phyloP scores from a whole-genome alignment of 2,329 filamentous ascomycete genomes.

The Coniochaeta sp. region DNA sequence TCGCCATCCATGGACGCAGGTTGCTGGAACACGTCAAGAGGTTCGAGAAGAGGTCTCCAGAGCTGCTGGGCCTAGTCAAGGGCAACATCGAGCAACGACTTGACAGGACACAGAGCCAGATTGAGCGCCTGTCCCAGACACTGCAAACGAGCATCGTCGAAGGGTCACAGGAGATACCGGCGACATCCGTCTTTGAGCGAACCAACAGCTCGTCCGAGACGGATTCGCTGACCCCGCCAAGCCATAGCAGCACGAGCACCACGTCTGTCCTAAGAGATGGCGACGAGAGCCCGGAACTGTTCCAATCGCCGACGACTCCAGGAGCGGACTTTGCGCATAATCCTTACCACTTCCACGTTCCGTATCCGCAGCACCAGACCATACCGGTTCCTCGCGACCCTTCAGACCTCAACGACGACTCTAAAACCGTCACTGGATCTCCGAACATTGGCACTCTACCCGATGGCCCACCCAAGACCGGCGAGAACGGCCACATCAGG shows the following conservation, averaged over 20 bases:
- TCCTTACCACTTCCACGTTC: constrained; percentile 30
- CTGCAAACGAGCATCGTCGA: constrained; percentile 30
- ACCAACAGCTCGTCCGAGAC: constrained; percentile 40
- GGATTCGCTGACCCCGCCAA: constrained; percentile 33
- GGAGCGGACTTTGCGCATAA: constrained; percentile 19
- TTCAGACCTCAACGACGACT: constrained; percentile 17
- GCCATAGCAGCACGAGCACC: constrained; percentile 21
- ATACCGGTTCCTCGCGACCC: constrained; percentile 17
- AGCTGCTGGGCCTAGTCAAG: constrained; percentile 20
- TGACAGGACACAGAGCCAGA: constrained; percentile 29
- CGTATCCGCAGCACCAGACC: constrained; percentile 21
- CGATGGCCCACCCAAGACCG: constrained; percentile 8
- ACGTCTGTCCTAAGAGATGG: constrained; percentile 6
- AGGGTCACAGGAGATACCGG: constrained; percentile 22
- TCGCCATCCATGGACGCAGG: constrained; percentile 42
- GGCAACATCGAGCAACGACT: constrained; percentile 28
- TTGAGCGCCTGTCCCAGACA: constrained; percentile 34
- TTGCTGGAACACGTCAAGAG: constrained; percentile 35
- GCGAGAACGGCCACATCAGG: constrained; percentile 3
- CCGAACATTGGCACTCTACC: constrained; percentile 8
- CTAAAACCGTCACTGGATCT: constrained; percentile 23
- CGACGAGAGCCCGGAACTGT: constrained; percentile 18
- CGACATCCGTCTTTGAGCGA: constrained; percentile 43
- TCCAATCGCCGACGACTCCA: constrained; percentile 23
- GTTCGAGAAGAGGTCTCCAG: constrained; percentile 25